Conservation (phyloP, 176 grass and related monocot genomes). For the Carex cristatella region DNA sequence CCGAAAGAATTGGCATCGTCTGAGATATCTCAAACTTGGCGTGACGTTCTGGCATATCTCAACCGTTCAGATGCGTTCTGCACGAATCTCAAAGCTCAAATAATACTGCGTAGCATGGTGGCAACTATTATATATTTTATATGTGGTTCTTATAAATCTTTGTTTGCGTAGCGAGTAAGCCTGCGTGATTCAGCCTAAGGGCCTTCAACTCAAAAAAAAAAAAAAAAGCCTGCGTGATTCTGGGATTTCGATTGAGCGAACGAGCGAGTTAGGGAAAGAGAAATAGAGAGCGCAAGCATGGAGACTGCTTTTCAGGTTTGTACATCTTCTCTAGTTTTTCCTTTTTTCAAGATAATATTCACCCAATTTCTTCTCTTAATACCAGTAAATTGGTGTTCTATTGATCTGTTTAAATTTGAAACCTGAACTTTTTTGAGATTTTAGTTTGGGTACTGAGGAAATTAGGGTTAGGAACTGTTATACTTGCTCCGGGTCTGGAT, state of each 20-base stretch:
- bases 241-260: not conserved
- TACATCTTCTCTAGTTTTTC: not conserved
- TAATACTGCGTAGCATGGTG: no score
- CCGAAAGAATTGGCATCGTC: no score
- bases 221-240: not conserved
- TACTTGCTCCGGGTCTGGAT: not conserved
- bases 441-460: not conserved
- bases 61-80: no score
- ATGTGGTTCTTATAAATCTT: not conserved
- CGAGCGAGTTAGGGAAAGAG: not conserved
- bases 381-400: not conserved
- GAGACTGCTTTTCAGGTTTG: conserved; percentile 11
- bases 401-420: not conserved
- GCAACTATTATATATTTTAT: no score
- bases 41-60: no score
- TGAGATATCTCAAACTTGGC: no score
- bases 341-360: not conserved
- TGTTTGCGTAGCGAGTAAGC: not conserved
- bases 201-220: no score
- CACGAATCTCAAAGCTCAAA: no score
- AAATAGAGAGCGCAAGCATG: not conserved
- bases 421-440: not conserved
- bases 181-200: not conserved
- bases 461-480: not conserved
- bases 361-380: not conserved